Evolutionary conservation across 441 rosid species (phyloP), one percentile per base, ranked within the genome.

Genomic region (Brassica hybrid): DNA sequence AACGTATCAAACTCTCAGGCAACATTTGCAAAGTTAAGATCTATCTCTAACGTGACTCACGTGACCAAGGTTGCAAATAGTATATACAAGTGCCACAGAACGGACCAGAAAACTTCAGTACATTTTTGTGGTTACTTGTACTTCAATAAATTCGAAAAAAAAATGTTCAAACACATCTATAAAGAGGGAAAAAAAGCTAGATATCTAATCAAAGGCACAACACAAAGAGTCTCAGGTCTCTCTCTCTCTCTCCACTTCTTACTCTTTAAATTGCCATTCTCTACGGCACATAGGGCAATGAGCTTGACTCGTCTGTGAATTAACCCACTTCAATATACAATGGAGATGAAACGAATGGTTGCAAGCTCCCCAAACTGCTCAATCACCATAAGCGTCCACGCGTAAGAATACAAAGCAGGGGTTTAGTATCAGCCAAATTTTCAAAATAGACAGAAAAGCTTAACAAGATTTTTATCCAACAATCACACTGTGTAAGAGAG

Each of bases 331-430:
- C 80, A 88, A 76, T 75, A 91, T 88, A 88, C 94, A 90, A 60
- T 88, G 97, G 69, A 91, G 94, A 83, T 91, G 93, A 78, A 88
- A 88, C 2, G 94, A 88, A 75, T 85, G 94, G 83, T 88, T 90
- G 84, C 97, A 91, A 32, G 81, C 89, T 38, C 91, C 90, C 90
- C 91, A 90, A 70, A 90, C 93, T 88, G 84, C 82, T 13, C 54
- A 36, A 8, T n/a, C 4, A 67, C 38, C 59, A 11, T 9, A 64
- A 36, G 3, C n/a, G 18, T 36, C 52, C 62, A 50, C 32, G 6
- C 32, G 32, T 57, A 30, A 69, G 62, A 30, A 69, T 10, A 45
- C 0, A n/a, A 66, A 54, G 45, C 27, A 36, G 27, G 50, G 41
- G 34, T 59, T 25, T 60, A 17, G 17, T 23, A 27, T 61, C 6